These are phyloP conservation scores for Phalaenopsis aphrodite DNA, from an alignment of 106 monocot genomes.

Conservation along the genomic window DNA sequence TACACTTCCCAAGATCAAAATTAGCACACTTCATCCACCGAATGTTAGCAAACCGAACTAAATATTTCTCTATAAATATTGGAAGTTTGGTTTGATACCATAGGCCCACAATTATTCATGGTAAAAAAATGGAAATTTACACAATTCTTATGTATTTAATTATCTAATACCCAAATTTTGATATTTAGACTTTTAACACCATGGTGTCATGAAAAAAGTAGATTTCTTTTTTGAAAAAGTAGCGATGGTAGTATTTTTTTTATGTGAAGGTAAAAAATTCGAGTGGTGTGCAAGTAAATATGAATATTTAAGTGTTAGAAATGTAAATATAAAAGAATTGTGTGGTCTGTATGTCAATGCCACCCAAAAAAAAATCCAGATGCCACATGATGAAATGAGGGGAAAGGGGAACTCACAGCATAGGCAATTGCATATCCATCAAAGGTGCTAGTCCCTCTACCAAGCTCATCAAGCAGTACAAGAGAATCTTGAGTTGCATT, in stretches of 20 bases:
- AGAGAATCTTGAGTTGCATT: slow-evolving; percentile 82
- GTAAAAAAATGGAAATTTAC: not conserved
- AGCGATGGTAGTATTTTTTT: too few species aligned
- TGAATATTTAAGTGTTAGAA: too few species aligned
- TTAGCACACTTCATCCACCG: not conserved
- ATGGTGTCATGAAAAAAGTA: too few species aligned
- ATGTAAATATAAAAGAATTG: too few species aligned
- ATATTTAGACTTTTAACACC: too few species aligned
- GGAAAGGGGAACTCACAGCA: slow-evolving; percentile 51
- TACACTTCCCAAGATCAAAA: not conserved
- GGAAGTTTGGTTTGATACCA: not conserved
- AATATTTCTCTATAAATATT: not conserved
- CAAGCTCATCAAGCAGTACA: slow-evolving; percentile 95
- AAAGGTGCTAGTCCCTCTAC: slow-evolving; percentile 97
- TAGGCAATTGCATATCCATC: slow-evolving; percentile 99
- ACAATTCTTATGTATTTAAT: too few species aligned
- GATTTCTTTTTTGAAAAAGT: too few species aligned
- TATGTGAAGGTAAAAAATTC: too few species aligned
- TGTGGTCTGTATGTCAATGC: not conserved
- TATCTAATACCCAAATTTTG: too few species aligned
- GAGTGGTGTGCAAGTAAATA: too few species aligned
- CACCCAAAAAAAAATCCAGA: not conserved
- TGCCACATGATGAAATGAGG: not conserved
- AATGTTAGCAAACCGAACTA: not conserved
- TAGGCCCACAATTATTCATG: not conserved